Percentiles rank a stretch among this genome's conserved stretches.
Conservation (phyloP, 2,329 filamentous ascomycete genomes). For the Apiospora aurea region DNA sequence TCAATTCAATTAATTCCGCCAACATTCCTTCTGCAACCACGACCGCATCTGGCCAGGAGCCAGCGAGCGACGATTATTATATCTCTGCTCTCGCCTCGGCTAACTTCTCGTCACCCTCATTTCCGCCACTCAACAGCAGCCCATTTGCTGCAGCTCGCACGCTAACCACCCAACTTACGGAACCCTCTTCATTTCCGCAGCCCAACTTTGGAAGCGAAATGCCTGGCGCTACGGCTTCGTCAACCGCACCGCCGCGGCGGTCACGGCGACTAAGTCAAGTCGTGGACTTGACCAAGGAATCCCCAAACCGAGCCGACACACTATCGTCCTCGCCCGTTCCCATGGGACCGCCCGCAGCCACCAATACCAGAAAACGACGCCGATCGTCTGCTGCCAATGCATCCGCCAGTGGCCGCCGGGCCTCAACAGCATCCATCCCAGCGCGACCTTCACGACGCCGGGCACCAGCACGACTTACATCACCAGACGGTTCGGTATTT, state of each 20-base stretch:
- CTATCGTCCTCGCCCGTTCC: slow-evolving; percentile 10
- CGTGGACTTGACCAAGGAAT: slow-evolving; percentile 22
- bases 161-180: not conserved
- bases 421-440: not conserved
- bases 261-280: slow-evolving; percentile 18
- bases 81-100: slow-evolving; percentile 23
- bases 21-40: slow-evolving; percentile 2
- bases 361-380: not conserved
- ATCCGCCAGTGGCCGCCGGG: slow-evolving; percentile 13
- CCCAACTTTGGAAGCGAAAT: slow-evolving; percentile 6
- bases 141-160: slow-evolving; percentile 6
- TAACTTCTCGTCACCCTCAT: slow-evolving; percentile 25
- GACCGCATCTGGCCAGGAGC: not conserved
- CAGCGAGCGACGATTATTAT: slow-evolving; percentile 22
- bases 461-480: not conserved
- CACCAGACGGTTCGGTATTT: slow-evolving; percentile 9
- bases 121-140: slow-evolving; percentile 19
- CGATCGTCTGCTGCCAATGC: slow-evolving; percentile 13
- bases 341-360: slow-evolving; percentile 10
- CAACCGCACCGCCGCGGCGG: not conserved
- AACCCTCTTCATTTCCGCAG: slow-evolving; percentile 1
- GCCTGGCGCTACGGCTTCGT: slow-evolving; percentile 2
- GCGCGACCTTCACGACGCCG: not conserved
- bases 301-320: not conserved
- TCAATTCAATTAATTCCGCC: not conserved